A percentile compares a stretch with the other conserved stretches of the same genome.
Conservation (phyloP, 352 stramenopile genomes). For the Phytophthora chlamydospora region DNA sequence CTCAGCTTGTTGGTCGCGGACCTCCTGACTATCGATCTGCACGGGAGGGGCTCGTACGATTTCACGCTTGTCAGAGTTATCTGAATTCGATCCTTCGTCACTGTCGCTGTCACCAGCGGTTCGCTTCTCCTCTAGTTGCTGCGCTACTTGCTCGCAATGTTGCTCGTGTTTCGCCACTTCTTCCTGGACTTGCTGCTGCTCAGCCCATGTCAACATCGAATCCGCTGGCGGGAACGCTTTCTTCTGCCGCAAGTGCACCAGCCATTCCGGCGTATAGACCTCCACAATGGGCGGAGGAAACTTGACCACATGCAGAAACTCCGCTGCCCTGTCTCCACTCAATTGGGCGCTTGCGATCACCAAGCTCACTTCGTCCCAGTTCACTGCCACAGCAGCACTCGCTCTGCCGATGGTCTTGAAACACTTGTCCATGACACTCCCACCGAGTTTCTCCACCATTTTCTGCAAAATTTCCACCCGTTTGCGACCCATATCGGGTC, state of each 20-base stretch:
- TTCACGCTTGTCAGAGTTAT: slow-evolving; percentile 37
- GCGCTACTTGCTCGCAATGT: slow-evolving; percentile 30
- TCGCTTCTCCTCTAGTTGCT: slow-evolving; percentile 19
- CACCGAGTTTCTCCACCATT: slow-evolving; percentile 61
- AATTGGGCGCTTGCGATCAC: slow-evolving; percentile 56
- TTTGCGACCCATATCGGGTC: slow-evolving; percentile 69
- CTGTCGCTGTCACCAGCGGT: slow-evolving; percentile 34
- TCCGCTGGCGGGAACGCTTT: slow-evolving; percentile 40
- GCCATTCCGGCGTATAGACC: slow-evolving; percentile 68
- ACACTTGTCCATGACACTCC: slow-evolving; percentile 35
- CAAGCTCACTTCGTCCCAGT: slow-evolving; percentile 54
- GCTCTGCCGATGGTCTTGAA: slow-evolving; percentile 17
- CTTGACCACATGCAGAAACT: slow-evolving; percentile 34
- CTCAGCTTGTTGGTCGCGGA: slow-evolving; percentile 49
- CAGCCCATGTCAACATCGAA: slow-evolving; percentile 44
- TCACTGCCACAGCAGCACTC: slow-evolving; percentile 14
- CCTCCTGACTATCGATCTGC: slow-evolving; percentile 40
- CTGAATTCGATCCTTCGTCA: slow-evolving; percentile 59
- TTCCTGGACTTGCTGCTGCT: slow-evolving; percentile 39
- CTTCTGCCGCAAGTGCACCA: slow-evolving; percentile 56
- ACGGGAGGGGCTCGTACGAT: slow-evolving; percentile 52
- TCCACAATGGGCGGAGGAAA: slow-evolving; percentile 45
- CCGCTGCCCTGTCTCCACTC: slow-evolving; percentile 37
- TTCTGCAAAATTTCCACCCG: slow-evolving; percentile 68
- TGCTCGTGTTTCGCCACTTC: slow-evolving; percentile 36